phyloP scores from a whole-genome alignment of 148 eudicot genomes.

The Limonium bicolor region DNA sequence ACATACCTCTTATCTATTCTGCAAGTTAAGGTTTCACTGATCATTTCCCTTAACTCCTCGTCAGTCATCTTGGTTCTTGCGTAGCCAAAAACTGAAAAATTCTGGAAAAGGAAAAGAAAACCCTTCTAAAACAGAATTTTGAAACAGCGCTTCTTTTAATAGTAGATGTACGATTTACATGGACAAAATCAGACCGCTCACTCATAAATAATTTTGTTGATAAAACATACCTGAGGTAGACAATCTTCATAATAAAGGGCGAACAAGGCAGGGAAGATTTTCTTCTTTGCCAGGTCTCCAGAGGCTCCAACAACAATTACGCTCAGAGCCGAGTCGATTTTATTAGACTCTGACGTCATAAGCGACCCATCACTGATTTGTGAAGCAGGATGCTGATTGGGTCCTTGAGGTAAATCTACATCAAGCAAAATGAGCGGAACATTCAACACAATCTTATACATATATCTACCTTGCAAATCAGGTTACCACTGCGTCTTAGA shows the following conservation, averaged over 20 bases:
- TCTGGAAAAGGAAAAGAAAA: constrained; percentile 22
- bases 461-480: background rate
- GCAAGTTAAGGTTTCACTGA: constrained; percentile 66
- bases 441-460: background rate
- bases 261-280: constrained; percentile 89
- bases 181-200: too few species aligned
- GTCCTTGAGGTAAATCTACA: constrained; percentile 29
- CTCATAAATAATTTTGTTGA: too few species aligned
- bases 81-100: constrained; percentile 55
- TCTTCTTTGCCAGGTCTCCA: constrained; percentile 88
- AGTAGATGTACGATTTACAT: background rate
- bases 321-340: constrained; percentile 37
- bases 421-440: constrained; percentile 1
- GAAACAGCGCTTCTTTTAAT: too few species aligned
- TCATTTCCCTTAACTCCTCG: constrained; percentile 60
- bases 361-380: constrained; percentile 9
- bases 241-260: constrained; percentile 62
- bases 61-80: constrained; percentile 62
- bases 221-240: constrained; percentile 47
- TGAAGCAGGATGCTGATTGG: constrained; percentile 15
- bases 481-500: background rate
- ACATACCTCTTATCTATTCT: constrained; percentile 68
- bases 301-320: constrained; percentile 86
- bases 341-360: constrained; percentile 9
- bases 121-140: background rate